A percentile compares a stretch with the other conserved stretches of the same genome.
Evolutionary conservation across 176 grass and related monocot species (phyloP).

Genomic region (Avena eriantha): DNA sequence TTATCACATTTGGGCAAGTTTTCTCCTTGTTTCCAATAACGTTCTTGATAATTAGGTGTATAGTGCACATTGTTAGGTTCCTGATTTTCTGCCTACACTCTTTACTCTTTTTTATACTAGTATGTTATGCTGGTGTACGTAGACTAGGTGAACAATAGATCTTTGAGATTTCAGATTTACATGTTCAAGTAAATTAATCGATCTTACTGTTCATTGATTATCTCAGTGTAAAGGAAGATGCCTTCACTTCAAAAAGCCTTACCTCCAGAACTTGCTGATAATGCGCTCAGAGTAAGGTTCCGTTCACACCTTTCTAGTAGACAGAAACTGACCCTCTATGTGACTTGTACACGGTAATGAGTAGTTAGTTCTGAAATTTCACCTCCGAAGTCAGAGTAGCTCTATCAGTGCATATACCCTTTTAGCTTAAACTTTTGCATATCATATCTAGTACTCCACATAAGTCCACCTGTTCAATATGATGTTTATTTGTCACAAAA

Average conservation of each 20-base stretch:
- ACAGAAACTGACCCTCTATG: background rate
- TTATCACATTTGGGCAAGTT: background rate
- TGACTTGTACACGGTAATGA: slow-evolving; percentile 21
- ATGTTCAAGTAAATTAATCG: background rate
- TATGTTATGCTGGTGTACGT: background rate
- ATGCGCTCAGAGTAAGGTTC: slow-evolving; percentile 71
- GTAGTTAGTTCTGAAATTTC: background rate
- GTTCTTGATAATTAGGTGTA: slow-evolving; percentile 18
- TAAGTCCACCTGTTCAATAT: background rate
- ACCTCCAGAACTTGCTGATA: slow-evolving; percentile 74
- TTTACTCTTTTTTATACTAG: slow-evolving; percentile 4
- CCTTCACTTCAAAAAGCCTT: slow-evolving; percentile 71
- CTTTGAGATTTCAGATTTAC: slow-evolving; percentile 10
- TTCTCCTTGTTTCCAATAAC: background rate
- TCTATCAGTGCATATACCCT: background rate
- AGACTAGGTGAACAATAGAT: background rate
- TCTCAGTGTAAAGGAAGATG: slow-evolving; percentile 49
- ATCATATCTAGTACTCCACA: background rate
- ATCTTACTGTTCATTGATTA: background rate
- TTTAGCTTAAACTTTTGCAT: slow-evolving; percentile 26
- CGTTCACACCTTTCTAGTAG: slow-evolving; percentile 3
- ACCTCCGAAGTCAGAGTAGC: background rate
- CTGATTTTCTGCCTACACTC: background rate
- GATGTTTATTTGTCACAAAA: background rate
- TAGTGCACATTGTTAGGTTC: background rate